Percentiles rank a stretch among this genome's conserved stretches.
These are phyloP conservation scores for Ophiostoma perfectum DNA, from an alignment of 2,329 filamentous ascomycete genomes.

Conservation along the genomic window DNA sequence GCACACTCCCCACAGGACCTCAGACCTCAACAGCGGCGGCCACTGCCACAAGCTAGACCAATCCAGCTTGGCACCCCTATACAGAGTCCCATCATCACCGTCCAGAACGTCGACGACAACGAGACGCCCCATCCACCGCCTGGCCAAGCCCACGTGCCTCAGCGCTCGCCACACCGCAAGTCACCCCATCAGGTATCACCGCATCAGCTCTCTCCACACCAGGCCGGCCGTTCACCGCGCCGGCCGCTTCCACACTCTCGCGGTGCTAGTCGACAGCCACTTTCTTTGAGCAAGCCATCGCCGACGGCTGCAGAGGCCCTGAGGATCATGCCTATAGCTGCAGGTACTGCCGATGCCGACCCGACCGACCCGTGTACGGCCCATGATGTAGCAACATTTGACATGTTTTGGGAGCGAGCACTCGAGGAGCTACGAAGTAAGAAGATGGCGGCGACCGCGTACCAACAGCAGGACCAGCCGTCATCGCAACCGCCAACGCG, in stretches of 20 bases:
- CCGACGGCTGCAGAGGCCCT: neutral
- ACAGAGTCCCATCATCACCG: constrained; percentile 2
- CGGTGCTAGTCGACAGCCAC: neutral
- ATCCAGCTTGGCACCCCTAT: neutral
- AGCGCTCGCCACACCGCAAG: neutral
- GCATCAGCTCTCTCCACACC: constrained; percentile 3
- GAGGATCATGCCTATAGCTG: neutral
- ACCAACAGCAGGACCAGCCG: neutral
- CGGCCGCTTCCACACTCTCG: neutral
- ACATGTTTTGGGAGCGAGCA: neutral
- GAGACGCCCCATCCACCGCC: neutral
- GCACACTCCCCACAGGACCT: neutral
- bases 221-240: neutral
- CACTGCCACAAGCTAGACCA: constrained; percentile 2
- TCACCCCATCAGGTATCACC: neutral
- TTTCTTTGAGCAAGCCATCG: neutral
- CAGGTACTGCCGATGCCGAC: neutral
- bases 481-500: neutral
- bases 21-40: neutral
- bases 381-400: neutral
- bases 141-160: neutral
- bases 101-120: neutral
- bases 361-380: constrained; percentile 1
- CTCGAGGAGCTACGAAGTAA: neutral
- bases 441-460: neutral